Evolutionary conservation across 495 filamentous ascomycete species (phyloP).

Genomic region (Podospora tetraspora): DNA sequence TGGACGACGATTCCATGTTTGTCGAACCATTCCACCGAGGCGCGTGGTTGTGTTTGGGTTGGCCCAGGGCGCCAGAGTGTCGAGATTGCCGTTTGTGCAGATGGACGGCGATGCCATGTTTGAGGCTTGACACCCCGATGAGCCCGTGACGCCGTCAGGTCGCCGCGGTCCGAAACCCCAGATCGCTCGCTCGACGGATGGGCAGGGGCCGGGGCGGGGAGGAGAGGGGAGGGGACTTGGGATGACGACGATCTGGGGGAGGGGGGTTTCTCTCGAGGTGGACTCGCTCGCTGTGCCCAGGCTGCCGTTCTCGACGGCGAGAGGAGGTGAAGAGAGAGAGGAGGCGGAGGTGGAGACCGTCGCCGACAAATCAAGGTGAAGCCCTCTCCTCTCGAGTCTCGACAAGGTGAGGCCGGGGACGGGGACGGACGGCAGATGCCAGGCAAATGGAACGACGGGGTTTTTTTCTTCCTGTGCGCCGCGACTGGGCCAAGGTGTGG

Average conservation of each 20-base stretch:
- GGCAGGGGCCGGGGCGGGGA: slow-evolving; percentile 1
- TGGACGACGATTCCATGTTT: slow-evolving; percentile 19
- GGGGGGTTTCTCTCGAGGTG: neutral
- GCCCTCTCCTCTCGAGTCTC: neutral
- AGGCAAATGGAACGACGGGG: slow-evolving; percentile 9
- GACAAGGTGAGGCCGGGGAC: neutral
- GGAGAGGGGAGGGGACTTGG: neutral
- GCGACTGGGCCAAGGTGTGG: too few relatives aligned
- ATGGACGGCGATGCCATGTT: slow-evolving; percentile 13
- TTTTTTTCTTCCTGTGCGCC: slow-evolving; percentile 1
- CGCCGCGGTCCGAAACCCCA: slow-evolving; percentile 27
- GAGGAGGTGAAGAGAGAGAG: neutral
- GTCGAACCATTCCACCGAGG: slow-evolving; percentile 19
- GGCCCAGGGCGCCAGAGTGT: slow-evolving; percentile 10
- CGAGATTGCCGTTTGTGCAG: slow-evolving; percentile 24
- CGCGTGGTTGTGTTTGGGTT: slow-evolving; percentile 1
- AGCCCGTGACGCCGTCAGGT: slow-evolving; percentile 4
- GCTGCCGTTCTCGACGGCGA: slow-evolving; percentile 6
- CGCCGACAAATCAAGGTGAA: neutral
- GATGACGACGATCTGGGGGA: neutral
- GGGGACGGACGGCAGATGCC: slow-evolving; percentile 5
- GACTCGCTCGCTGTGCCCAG: neutral
- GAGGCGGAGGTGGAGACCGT: neutral
- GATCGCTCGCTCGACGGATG: slow-evolving; percentile 10
- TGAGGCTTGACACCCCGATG: slow-evolving; percentile 11